Conservation (phyloP, 2,329 filamentous ascomycete species). For the Neofusicoccum cordaticola region DNA sequence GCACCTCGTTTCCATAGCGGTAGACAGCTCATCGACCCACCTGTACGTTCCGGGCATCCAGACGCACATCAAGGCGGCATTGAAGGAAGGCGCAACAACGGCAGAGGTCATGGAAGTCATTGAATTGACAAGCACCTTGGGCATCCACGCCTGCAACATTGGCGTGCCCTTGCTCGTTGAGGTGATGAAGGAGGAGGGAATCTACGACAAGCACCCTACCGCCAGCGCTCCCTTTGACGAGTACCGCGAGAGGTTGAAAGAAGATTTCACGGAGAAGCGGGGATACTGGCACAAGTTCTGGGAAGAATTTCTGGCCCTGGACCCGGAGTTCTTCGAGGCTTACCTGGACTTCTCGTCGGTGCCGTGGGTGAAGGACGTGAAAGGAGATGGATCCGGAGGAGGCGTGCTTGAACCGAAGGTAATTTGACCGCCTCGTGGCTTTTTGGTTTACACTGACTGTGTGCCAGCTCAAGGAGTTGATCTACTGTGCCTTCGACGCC, state of each 20-base stretch:
- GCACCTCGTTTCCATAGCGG: slow-evolving; percentile 43
- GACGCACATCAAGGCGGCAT: slow-evolving; percentile 39
- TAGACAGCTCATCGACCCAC: slow-evolving; percentile 45
- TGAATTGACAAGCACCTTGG: slow-evolving; percentile 44
- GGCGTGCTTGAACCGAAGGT: slow-evolving; percentile 46
- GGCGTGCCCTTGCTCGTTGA: slow-evolving; percentile 48
- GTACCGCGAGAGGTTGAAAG: slow-evolving; percentile 38
- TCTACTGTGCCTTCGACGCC: slow-evolving; percentile 50
- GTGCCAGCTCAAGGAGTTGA: slow-evolving; percentile 41
- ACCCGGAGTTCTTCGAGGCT: slow-evolving; percentile 49
- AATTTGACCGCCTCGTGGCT: neutral
- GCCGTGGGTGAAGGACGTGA: slow-evolving; percentile 37
- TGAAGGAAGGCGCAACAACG: slow-evolving; percentile 39
- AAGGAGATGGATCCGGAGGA: slow-evolving; percentile 21
- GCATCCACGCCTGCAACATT: slow-evolving; percentile 49
- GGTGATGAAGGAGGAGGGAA: slow-evolving; percentile 45
- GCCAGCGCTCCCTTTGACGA: slow-evolving; percentile 29
- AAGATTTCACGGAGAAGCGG: slow-evolving; percentile 44
- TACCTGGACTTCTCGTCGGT: slow-evolving; percentile 48
- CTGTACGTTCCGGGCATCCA: slow-evolving; percentile 45
- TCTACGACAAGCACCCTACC: slow-evolving; percentile 20
- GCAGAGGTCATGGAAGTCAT: slow-evolving; percentile 48
- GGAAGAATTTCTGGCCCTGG: slow-evolving; percentile 44
- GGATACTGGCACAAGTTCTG: slow-evolving; percentile 49
- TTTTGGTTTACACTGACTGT: neutral